Evolutionary conservation across 495 filamentous ascomycete genomes (phyloP), one percentile per base, ranked within the genome.

Genomic region (Rusavskia elegans): DNA sequence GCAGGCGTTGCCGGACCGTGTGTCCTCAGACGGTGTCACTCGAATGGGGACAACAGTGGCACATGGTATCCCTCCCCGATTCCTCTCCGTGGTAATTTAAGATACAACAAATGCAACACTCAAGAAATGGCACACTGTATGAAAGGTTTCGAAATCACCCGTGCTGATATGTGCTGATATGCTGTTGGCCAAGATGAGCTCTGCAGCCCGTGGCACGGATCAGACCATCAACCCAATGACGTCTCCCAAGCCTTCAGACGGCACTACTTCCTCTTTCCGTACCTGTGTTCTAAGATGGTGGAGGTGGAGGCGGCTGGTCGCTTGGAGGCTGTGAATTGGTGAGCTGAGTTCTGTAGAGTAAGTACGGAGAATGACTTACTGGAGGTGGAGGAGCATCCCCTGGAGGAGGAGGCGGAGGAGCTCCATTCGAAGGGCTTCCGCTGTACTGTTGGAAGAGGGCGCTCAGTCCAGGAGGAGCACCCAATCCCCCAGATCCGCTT

Each of bases 271-370:
- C 32, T 35, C 32, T 35, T 35, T 9, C 45, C 45, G n/a, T 29
- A 2, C 14, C 30, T 27, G 2, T 17, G 1, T 8, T 25, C 57
- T 73, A 79, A 51, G 68, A 68, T 52, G 84, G 83, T 52, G 84
- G 84, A 16, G 84, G 85, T 20, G 84, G 84, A 36, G 83, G 83
- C 55, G 76, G 76, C 61, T 81, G 76, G 55, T 89, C 85, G 63
- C 77, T 81, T 5, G 85, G 84, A 51, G 83, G 73, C 71, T 72
- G 50, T 54, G 32, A 20, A 50, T 61, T 53, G 61, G 61, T 55
- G 44, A 55, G 30, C 39, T 16, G 32, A 4, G 27, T 42, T 20
- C 27, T 17, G 40, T 51, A 4, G 20, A 50, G 13, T n/a, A 49
- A 17, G 49, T 6, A 35, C 30, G 45, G 16, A 44, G 20, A 20